Evolutionary conservation across 1,284 basidiomycete genomes (phyloP).

Genomic region (Mycena citricolor): DNA sequence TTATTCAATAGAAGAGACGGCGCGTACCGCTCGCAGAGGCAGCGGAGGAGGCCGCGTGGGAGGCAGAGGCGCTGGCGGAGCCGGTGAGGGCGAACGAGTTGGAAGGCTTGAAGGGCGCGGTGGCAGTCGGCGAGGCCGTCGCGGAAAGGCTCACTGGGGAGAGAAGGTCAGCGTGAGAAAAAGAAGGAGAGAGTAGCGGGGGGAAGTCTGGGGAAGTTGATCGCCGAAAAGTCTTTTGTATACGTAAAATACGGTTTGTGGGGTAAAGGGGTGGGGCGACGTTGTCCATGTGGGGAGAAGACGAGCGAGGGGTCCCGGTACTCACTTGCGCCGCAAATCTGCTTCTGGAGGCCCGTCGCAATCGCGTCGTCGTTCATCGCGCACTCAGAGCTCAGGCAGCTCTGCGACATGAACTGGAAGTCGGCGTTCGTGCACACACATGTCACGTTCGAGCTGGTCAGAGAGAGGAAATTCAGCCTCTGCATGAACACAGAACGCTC

Average conservation of each 20-base stretch:
- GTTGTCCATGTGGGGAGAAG: no score
- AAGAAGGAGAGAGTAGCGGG: neutral
- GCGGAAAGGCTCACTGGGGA: neutral
- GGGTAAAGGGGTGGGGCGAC: no score
- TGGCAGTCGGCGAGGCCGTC: conserved; percentile 1
- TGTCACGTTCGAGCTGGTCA: conserved; percentile 7
- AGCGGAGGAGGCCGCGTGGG: no score
- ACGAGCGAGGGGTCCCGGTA: neutral
- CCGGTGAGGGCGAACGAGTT: conserved; percentile 6
- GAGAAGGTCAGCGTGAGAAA: neutral
- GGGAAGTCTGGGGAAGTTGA: neutral
- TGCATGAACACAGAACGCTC: neutral
- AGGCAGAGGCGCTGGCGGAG: neutral
- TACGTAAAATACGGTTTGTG: no score
- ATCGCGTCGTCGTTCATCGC: neutral
- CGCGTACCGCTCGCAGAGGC: no score
- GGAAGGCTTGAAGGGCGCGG: conserved; percentile 11
- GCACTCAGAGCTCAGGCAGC: conserved; percentile 7
- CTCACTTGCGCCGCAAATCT: conserved; percentile 3
- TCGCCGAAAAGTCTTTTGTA: no score
- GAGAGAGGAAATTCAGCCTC: neutral
- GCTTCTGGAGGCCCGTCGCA: neutral
- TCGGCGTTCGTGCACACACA: conserved; percentile 10
- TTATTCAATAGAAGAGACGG: no score
- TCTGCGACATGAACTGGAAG: conserved; percentile 6